Evolutionary conservation across 164 flowering plant species (phyloP).

Genomic region (Magnolia kwangsiensis): DNA sequence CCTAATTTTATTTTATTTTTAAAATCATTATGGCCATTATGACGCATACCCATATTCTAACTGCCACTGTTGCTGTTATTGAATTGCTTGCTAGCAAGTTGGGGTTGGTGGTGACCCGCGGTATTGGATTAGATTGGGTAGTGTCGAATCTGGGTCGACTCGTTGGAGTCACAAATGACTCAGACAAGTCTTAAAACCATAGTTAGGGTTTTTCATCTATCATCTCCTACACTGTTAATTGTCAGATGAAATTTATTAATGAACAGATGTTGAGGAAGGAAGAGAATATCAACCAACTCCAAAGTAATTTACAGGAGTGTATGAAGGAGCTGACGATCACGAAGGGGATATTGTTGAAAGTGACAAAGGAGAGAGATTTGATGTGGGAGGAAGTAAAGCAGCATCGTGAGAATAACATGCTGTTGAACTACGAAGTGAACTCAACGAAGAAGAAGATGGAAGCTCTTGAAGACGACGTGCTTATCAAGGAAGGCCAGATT

Average conservation of each 20-base stretch:
- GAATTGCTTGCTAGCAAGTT: no score
- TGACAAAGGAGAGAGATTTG: slow-evolving; percentile 73
- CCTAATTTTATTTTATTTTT: no score
- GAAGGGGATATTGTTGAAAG: slow-evolving; percentile 54
- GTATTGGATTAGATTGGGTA: no score
- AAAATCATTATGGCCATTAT: no score
- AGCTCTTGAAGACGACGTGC: slow-evolving; percentile 74
- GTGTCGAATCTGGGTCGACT: no score
- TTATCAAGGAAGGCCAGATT: slow-evolving; percentile 88
- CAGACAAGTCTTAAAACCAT: no score
- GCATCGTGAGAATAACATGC: slow-evolving; percentile 72
- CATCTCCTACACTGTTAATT: neutral
- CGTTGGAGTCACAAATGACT: no score
- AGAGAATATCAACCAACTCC: slow-evolving; percentile 52
- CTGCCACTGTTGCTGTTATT: no score
- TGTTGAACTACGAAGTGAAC: slow-evolving; percentile 58
- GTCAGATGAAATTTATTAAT: neutral
- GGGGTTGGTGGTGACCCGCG: no score
- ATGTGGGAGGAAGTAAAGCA: slow-evolving; percentile 87
- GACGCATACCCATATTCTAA: no score
- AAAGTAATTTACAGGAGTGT: slow-evolving; percentile 54
- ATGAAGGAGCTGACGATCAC: slow-evolving; percentile 45
- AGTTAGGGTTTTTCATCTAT: neutral
- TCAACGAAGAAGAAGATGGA: slow-evolving; percentile 69
- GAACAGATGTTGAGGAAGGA: slow-evolving; percentile 71